Evolutionary conservation across 192 early-diverging fungal species (phyloP).

Genomic region (Coemansia sp.): DNA sequence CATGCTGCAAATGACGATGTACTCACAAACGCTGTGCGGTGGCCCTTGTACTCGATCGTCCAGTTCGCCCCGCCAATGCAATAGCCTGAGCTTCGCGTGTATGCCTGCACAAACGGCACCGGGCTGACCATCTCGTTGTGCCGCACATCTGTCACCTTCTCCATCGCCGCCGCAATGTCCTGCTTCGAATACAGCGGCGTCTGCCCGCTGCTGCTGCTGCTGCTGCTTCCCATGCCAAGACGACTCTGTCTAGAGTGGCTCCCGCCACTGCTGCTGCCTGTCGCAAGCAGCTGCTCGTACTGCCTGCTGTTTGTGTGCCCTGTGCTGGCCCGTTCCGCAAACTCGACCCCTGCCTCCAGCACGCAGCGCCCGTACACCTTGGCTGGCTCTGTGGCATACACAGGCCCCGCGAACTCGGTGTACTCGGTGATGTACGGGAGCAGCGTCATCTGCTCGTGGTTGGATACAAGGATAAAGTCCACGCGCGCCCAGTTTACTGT

Average conservation of each 20-base stretch:
- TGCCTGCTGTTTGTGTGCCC: background rate
- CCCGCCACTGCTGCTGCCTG: background rate
- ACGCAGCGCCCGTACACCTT: constrained; percentile 69
- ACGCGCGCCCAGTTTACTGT: constrained; percentile 68
- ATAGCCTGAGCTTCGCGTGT: constrained; percentile 73
- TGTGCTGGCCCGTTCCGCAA: background rate
- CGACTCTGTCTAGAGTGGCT: no score
- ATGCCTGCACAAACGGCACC: constrained; percentile 56
- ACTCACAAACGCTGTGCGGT: constrained; percentile 53
- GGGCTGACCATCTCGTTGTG: constrained; percentile 55
- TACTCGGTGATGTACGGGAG: constrained; percentile 86
- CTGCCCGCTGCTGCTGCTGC: background rate
- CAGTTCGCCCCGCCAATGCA: constrained; percentile 76
- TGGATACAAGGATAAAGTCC: constrained; percentile 76
- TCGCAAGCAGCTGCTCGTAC: background rate
- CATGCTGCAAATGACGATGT: constrained; percentile 45
- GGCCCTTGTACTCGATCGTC: constrained; percentile 65
- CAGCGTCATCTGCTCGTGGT: constrained; percentile 73
- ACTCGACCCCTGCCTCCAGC: constrained; percentile 34
- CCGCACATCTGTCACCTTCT: constrained; percentile 53
- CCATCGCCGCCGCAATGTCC: constrained; percentile 50
- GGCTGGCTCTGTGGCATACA: constrained; percentile 82
- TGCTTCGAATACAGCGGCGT: constrained; percentile 38
- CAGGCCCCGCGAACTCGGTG: constrained; percentile 72
- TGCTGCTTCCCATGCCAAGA: constrained; percentile 1